Evolutionary conservation across 371 early-diverging fungal species (phyloP).

Genomic region (Smittium mucronatum): DNA sequence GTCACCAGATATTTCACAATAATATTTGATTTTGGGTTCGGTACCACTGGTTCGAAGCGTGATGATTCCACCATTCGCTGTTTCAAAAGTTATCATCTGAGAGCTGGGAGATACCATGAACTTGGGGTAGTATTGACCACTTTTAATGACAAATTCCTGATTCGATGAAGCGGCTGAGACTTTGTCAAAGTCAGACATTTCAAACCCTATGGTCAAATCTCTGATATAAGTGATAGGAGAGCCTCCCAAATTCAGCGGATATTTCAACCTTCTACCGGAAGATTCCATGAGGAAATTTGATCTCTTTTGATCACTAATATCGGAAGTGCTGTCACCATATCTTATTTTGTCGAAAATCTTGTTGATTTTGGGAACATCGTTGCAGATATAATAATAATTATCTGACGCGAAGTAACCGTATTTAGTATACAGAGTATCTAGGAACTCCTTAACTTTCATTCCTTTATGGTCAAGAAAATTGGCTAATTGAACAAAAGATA

Average conservation of each 20-base stretch:
- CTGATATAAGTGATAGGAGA: conserved; percentile 57
- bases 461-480: conserved; percentile 50
- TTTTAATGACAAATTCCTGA: background rate
- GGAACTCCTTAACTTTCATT: conserved; percentile 43
- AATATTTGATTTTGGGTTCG: conserved; percentile 94
- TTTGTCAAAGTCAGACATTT: conserved; percentile 47
- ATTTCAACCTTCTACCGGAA: conserved; percentile 32
- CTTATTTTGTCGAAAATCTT: conserved; percentile 70
- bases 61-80: conserved; percentile 55
- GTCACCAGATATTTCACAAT: conserved; percentile 58
- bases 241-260: conserved; percentile 59
- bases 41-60: conserved; percentile 80
- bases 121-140: conserved; percentile 32
- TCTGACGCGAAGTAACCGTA: conserved; percentile 79
- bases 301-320: background rate
- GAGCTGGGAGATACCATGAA: conserved; percentile 67
- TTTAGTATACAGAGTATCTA: conserved; percentile 56
- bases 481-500: conserved; percentile 67
- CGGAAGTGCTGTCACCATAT: conserved; percentile 35
- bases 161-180: conserved; percentile 1
- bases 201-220: conserved; percentile 82
- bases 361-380: conserved; percentile 52
- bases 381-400: conserved; percentile 81
- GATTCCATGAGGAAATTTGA: conserved; percentile 1
- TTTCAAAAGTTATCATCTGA: conserved; percentile 85